phyloP scores from a whole-genome alignment of 2,329 filamentous ascomycete species.

The Apiospora pterosperma region DNA sequence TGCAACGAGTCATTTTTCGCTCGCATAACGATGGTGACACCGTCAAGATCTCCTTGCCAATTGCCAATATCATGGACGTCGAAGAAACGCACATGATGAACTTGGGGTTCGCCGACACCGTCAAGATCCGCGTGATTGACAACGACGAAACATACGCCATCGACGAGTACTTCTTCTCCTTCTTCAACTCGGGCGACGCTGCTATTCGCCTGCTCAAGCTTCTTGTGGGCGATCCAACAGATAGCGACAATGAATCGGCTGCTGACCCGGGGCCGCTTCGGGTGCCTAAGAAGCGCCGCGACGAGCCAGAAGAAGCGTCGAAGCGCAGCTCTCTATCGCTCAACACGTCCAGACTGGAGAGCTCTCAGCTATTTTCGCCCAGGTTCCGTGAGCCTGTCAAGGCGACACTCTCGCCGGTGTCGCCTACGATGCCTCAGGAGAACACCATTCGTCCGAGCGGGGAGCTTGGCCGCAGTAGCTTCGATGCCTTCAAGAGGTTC shows the following conservation, averaged over 20 bases:
- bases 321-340: slow-evolving; percentile 14
- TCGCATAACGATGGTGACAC: slow-evolving; percentile 96
- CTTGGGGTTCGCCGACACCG: slow-evolving; percentile 87
- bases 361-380: slow-evolving; percentile 28
- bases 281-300: slow-evolving; percentile 2
- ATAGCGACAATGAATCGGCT: slow-evolving; percentile 35
- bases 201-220: slow-evolving; percentile 75
- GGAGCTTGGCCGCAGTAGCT: slow-evolving; percentile 50
- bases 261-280: slow-evolving; percentile 12
- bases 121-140: slow-evolving; percentile 89
- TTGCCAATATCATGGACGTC: slow-evolving; percentile 85
- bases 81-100: slow-evolving; percentile 75
- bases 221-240: slow-evolving; percentile 63
- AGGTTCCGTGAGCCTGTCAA: slow-evolving; percentile 55
- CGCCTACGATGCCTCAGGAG: slow-evolving; percentile 37
- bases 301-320: slow-evolving; percentile 1
- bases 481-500: slow-evolving; percentile 48
- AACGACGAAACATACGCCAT: slow-evolving; percentile 93
- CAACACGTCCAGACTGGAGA: background rate
- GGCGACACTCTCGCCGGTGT: slow-evolving; percentile 56
- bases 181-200: slow-evolving; percentile 82
- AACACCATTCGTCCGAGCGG: slow-evolving; percentile 53
- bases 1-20: slow-evolving; percentile 93
- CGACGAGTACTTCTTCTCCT: slow-evolving; percentile 98
- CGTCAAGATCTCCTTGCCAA: slow-evolving; percentile 90